Base-by-base conservation (phyloP, 371 early-diverging fungal genomes). In the Hamiltosporidium tvaerminnensis region DNA sequence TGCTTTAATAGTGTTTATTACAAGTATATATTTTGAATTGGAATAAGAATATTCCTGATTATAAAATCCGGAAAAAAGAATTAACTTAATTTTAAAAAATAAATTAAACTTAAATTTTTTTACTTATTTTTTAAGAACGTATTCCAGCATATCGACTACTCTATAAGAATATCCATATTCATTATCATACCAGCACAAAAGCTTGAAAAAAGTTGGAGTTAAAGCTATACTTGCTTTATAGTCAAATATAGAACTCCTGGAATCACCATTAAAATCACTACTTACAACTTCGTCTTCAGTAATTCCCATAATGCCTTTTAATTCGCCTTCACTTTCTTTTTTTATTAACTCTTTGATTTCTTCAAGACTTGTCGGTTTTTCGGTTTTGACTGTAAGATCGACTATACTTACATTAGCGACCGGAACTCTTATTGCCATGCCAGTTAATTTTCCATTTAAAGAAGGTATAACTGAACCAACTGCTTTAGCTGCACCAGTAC, bases 401-500 rank as follows among this genome's bases (percentile, higher is more conserved):
- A 95, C 94, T 52, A 95, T 90, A 61, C 94, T 92, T 59, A 93
- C 98, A 80, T 97, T 88, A 57, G 90, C 84, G 65, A 86, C 89
- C 41, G 91, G 89, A 65, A 97, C 92, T 81, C 97, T 89, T 82
- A 94, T 87, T 14, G 78, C 61, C 73, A 77, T 74, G 50, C 76
- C 78, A 47, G 66, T 70, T 7, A 77, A 59, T 83, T 92, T 96
- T 71, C 90, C 90, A 80, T 89, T 86, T 59, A 96, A 82, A 56
- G 79, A 81, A 59, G 98, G 98, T 70, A 96, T 87, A 66, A 97
- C 93, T 83, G 92, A 89, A 59, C 90, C 91, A 74, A 94, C 92
- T 59, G 97, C 96, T 82, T 89, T 91, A 78, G 98, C 93, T 69
- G 98, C 98, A 72, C 98, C 98, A 62, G 98, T 97, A 66, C 89